Percentiles rank a stretch among this genome's conserved stretches.
phyloP scores from a whole-genome alignment of 1,139 yeast genomes.

The Geotrichum phurueaensis region DNA sequence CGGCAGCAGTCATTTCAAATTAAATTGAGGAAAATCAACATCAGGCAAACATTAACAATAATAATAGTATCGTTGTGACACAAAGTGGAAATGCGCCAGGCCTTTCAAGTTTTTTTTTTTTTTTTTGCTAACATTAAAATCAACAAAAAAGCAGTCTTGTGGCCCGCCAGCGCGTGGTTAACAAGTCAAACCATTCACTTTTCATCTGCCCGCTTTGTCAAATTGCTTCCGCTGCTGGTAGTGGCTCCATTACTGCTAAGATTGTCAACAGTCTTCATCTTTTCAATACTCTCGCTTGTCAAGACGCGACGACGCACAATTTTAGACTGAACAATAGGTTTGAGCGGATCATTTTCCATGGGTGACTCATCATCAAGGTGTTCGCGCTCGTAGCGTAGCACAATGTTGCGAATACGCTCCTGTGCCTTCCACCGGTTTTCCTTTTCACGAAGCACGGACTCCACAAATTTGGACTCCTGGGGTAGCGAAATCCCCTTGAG shows the following conservation, averaged over 20 bases:
- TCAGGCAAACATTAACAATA: too few relatives aligned
- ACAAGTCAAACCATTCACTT: neutral
- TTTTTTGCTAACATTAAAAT: neutral
- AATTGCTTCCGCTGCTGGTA: neutral
- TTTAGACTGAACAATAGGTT: constrained; percentile 5
- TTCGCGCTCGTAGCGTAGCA: constrained; percentile 25
- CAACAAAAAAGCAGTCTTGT: neutral
- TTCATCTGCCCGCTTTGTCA: neutral
- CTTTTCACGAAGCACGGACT: constrained; percentile 24
- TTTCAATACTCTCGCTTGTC: neutral
- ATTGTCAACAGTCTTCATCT: neutral
- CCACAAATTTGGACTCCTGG: constrained; percentile 26
- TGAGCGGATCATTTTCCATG: constrained; percentile 7
- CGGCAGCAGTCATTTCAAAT: too few relatives aligned
- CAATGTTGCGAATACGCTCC: constrained; percentile 27
- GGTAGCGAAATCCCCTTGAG: constrained; percentile 27
- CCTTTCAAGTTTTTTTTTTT: too few relatives aligned
- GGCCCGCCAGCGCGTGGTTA: neutral
- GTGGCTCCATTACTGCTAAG: neutral
- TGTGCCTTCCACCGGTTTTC: constrained; percentile 25
- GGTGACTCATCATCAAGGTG: constrained; percentile 2
- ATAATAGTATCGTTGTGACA: too few relatives aligned
- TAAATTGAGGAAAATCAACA: too few relatives aligned
- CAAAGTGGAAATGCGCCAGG: too few relatives aligned
- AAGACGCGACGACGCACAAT: neutral